These are phyloP conservation scores for Populus trichocarpa DNA, from an alignment of 441 rosid species.

Conservation along the genomic window DNA sequence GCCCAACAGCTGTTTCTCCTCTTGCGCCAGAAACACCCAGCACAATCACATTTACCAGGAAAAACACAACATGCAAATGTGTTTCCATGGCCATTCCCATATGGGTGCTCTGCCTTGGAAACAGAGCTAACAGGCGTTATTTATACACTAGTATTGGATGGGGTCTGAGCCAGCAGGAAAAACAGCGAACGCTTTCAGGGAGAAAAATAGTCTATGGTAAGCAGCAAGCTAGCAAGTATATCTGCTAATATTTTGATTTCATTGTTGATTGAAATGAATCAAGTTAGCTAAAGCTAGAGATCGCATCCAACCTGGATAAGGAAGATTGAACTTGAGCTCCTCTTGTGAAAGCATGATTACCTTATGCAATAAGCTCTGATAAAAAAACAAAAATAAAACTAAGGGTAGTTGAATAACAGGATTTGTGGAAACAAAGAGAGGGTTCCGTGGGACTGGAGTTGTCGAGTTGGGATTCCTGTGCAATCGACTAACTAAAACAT, in stretches of 20 bases:
- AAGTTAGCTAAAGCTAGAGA: not conserved
- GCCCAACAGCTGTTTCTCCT: conserved; percentile 45
- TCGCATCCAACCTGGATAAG: not conserved
- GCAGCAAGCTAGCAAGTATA: not conserved
- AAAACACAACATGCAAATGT: conserved; percentile 14
- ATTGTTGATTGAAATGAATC: not conserved
- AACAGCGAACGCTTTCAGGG: not conserved
- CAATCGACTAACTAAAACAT: not conserved
- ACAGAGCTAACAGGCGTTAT: not conserved
- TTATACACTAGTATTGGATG: not conserved
- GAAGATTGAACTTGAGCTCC: not conserved
- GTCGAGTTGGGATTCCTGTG: not conserved
- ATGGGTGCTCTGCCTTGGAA: not conserved
- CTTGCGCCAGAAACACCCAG: conserved; percentile 12
- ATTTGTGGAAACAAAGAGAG: conserved; percentile 8
- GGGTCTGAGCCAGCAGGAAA: not conserved
- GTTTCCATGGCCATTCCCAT: conserved; percentile 16
- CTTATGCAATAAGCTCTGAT: not conserved
- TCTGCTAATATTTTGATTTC: not conserved
- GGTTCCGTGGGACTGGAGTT: not conserved
- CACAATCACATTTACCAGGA: conserved; percentile 25
- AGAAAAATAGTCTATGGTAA: conserved; percentile 9
- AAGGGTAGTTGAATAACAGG: not conserved
- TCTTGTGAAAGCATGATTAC: not conserved
- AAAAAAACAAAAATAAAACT: no score